These are phyloP conservation scores for Phytophthora pistaciae DNA, from an alignment of 352 stramenopile genomes.

Conservation along the genomic window DNA sequence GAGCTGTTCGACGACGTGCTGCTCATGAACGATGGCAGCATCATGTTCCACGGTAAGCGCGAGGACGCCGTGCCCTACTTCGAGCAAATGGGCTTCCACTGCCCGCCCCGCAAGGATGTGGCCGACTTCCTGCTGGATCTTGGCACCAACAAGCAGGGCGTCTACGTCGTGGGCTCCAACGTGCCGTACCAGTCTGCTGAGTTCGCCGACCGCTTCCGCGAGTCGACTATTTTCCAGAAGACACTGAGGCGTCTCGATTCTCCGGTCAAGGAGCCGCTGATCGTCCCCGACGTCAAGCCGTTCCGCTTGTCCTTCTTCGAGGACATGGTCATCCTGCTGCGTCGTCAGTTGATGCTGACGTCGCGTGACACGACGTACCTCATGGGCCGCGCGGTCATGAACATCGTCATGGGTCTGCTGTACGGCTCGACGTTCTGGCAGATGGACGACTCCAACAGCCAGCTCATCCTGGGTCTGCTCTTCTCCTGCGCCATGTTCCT, in stretches of 20 bases:
- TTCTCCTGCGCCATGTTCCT: slow-evolving; percentile 92
- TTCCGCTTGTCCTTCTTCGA: slow-evolving; percentile 62
- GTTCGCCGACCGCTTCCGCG: slow-evolving; percentile 55
- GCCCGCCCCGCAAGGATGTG: slow-evolving; percentile 27
- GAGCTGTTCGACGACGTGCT: slow-evolving; percentile 71
- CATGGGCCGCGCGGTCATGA: slow-evolving; percentile 56
- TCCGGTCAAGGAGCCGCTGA: slow-evolving; percentile 34
- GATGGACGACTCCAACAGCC: slow-evolving; percentile 56
- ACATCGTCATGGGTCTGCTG: slow-evolving; percentile 66
- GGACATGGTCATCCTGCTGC: slow-evolving; percentile 48
- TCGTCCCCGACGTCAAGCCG: slow-evolving; percentile 23
- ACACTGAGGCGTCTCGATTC: slow-evolving; percentile 50
- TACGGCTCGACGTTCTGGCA: slow-evolving; percentile 80
- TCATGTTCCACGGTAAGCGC: slow-evolving; percentile 65
- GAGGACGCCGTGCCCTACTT: slow-evolving; percentile 58
- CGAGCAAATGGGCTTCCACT: slow-evolving; percentile 56
- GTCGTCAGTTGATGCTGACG: slow-evolving; percentile 75
- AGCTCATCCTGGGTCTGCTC: slow-evolving; percentile 83
- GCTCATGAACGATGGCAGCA: slow-evolving; percentile 57
- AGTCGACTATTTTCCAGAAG: slow-evolving; percentile 58
- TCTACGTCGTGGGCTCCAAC: slow-evolving; percentile 10
- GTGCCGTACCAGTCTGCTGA: slow-evolving; percentile 41
- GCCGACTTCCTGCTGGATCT: slow-evolving; percentile 19
- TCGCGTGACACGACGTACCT: slow-evolving; percentile 65
- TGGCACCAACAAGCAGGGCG: slow-evolving; percentile 29